Percentiles rank a stretch among this genome's conserved stretches.
phyloP scores from a whole-genome alignment of 148 eudicot genomes.

The Dianthus caryophyllus region DNA sequence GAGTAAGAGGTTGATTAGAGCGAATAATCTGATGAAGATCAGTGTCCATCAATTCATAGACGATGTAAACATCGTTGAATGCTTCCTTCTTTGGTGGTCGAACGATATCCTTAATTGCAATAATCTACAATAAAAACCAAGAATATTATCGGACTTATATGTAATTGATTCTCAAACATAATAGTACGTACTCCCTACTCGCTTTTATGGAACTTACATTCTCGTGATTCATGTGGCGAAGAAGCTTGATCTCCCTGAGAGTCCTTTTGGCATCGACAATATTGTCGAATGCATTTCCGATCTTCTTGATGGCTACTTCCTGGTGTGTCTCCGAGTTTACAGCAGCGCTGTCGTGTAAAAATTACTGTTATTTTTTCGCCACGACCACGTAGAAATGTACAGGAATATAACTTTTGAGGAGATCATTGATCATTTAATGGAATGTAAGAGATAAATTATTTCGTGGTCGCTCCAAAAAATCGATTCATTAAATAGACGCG shows the following conservation, averaged over 20 bases:
- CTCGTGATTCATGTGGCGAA: constrained; percentile 69
- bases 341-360: constrained; percentile 52
- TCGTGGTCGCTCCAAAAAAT: no score
- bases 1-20: constrained; percentile 53
- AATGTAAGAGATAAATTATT: no score
- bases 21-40: constrained; percentile 75
- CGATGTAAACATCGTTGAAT: constrained; percentile 68
- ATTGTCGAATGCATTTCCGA: constrained; percentile 81
- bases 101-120: constrained; percentile 62
- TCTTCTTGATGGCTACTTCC: constrained; percentile 86
- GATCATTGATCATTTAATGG: no score
- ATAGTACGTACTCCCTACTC: no score
- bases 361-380: constrained; percentile 10
- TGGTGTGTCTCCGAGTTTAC: constrained; percentile 60
- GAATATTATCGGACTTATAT: constrained; percentile 3
- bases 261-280: constrained; percentile 77
- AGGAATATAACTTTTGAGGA: no score
- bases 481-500: no score
- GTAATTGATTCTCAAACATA: no score
- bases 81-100: constrained; percentile 57
- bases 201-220: constrained; percentile 61
- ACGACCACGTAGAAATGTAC: no score
- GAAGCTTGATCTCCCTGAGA: constrained; percentile 73
- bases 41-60: constrained; percentile 77
- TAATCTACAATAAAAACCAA: constrained; percentile 33